Percentiles rank a stretch among this genome's conserved stretches.
Conservation (phyloP, 306 rosid species). For the Potentilla sterilis region DNA sequence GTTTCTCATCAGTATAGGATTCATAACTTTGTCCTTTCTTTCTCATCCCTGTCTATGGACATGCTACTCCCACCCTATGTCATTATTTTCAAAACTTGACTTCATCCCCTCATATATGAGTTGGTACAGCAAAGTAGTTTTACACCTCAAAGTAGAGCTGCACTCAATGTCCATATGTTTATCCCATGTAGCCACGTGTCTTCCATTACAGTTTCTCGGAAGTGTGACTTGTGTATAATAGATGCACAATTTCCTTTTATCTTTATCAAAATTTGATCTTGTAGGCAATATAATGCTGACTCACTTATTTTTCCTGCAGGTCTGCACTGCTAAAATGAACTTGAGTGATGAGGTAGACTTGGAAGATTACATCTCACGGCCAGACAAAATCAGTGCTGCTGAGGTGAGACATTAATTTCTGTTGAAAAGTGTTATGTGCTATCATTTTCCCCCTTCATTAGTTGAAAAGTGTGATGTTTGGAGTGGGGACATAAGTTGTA, state of each 20-base stretch:
- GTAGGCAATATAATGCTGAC: neutral
- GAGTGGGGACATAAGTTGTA: neutral
- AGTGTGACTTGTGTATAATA: too few species aligned
- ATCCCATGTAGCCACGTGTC: too few species aligned
- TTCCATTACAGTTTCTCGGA: too few species aligned
- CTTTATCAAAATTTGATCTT: neutral
- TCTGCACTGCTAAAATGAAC: conserved; percentile 98
- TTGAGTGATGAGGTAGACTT: conserved; percentile 93
- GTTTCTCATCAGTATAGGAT: neutral
- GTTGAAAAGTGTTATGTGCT: neutral
- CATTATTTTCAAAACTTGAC: too few species aligned
- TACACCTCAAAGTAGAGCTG: too few species aligned
- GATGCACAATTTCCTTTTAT: neutral
- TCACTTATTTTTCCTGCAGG: conserved; percentile 42
- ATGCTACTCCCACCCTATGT: too few species aligned
- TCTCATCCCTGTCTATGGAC: neutral
- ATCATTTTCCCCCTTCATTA: neutral
- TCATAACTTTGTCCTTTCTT: neutral
- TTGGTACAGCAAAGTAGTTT: too few species aligned
- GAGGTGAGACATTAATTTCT: conserved; percentile 56
- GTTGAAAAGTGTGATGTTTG: neutral
- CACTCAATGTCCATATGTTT: too few species aligned
- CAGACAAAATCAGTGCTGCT: conserved; percentile 98
- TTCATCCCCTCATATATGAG: too few species aligned
- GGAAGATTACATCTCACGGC: conserved; percentile 98